Evolutionary conservation across 2,329 filamentous ascomycete genomes (phyloP).

Genomic region (Myriosclerotinia scirpicola): DNA sequence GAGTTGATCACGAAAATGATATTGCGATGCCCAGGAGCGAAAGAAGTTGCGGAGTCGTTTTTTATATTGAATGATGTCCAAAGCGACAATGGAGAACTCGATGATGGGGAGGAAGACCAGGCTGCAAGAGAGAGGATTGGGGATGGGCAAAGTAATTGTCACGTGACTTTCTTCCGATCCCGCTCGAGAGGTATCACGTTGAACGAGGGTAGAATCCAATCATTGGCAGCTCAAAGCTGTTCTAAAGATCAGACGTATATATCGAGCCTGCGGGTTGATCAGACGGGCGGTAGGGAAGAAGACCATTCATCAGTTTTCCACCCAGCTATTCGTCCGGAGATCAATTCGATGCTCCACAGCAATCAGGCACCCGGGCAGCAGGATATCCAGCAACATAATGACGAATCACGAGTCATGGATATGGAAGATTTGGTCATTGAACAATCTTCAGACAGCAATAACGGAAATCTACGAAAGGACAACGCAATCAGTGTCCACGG

Average conservation of each 20-base stretch:
- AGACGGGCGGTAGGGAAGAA: neutral
- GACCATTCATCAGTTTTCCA: neutral
- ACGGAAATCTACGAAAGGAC: neutral
- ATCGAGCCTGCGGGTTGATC: too few relatives aligned
- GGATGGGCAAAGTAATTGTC: neutral
- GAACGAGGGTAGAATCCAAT: neutral
- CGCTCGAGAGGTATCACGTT: too few relatives aligned
- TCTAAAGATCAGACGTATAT: neutral
- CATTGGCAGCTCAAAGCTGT: too few relatives aligned
- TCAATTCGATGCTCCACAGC: neutral
- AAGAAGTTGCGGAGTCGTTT: constrained; percentile 1
- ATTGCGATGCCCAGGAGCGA: constrained; percentile 8
- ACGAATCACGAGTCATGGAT: neutral
- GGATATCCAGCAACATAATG: too few relatives aligned
- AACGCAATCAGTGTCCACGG: neutral
- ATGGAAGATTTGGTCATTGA: neutral
- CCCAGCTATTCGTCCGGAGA: neutral
- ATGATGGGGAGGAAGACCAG: neutral
- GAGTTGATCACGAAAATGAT: constrained; percentile 14
- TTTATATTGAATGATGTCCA: neutral
- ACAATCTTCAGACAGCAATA: neutral
- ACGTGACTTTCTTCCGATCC: neutral
- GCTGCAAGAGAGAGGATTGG: neutral
- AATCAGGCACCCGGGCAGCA: neutral
- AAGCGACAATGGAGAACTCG: neutral